Percentiles rank a stretch among this genome's conserved stretches.
Evolutionary conservation across 2,329 filamentous ascomycete species (phyloP).

Genomic region (Ceratocystis smalleyi): DNA sequence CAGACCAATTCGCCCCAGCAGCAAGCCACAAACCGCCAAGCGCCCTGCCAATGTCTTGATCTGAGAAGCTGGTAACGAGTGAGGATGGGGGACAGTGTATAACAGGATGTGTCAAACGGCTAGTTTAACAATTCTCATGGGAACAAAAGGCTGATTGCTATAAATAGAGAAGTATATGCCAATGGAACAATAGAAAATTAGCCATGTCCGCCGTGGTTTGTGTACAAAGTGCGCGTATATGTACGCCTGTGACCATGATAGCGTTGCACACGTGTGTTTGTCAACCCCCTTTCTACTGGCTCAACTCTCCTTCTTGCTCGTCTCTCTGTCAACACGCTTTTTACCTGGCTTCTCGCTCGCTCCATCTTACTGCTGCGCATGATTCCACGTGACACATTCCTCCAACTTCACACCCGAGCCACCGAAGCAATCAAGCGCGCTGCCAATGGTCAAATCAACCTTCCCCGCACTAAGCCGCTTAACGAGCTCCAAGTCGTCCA

Average conservation of each 20-base stretch:
- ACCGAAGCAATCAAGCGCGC: constrained; percentile 89
- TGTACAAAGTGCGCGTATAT: neutral
- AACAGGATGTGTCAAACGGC: neutral
- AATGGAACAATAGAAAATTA: neutral
- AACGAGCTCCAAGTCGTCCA: constrained; percentile 72
- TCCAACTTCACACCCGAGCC: constrained; percentile 73
- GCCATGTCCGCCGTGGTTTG: neutral
- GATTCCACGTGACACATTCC: constrained; percentile 83
- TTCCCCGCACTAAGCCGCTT: constrained; percentile 61
- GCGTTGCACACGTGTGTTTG: neutral
- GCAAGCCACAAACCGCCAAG: neutral
- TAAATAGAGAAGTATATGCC: neutral
- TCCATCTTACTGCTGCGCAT: constrained; percentile 25
- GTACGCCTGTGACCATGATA: neutral
- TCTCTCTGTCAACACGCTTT: neutral
- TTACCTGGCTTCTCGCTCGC: neutral
- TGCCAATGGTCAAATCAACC: constrained; percentile 90
- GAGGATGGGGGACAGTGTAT: neutral
- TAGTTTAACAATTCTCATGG: neutral
- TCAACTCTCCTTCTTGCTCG: neutral
- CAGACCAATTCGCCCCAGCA: neutral
- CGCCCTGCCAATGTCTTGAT: neutral
- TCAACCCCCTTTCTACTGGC: neutral
- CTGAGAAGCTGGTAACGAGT: constrained; percentile 1
- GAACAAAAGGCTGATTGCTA: neutral